phyloP scores from a whole-genome alignment of 2,329 filamentous ascomycete genomes.

The Didymella segeticola region DNA sequence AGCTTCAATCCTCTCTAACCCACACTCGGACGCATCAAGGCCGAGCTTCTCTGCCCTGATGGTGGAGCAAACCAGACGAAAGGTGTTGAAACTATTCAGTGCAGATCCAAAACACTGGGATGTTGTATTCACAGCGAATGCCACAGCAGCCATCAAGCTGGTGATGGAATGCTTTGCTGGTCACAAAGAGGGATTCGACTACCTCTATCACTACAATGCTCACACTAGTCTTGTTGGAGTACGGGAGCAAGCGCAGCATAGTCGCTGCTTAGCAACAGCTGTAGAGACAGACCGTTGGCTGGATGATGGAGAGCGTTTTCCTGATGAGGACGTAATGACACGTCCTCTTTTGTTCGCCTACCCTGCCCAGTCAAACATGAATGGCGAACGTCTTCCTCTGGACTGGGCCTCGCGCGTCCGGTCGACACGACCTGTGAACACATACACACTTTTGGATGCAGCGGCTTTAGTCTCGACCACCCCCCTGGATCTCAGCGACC shows the following conservation, averaged over 20 bases:
- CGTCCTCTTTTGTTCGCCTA: constrained; percentile 69
- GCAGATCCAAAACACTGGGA: constrained; percentile 83
- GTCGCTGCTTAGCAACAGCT: constrained; percentile 70
- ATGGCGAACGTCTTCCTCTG: constrained; percentile 76
- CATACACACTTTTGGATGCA: constrained; percentile 74
- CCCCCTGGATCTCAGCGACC: constrained; percentile 63
- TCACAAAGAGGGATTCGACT: constrained; percentile 70
- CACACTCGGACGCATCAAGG: constrained; percentile 68
- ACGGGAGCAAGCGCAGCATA: constrained; percentile 69
- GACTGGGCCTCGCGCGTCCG: constrained; percentile 57
- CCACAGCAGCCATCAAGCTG: constrained; percentile 87
- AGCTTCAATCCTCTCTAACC: constrained; percentile 69
- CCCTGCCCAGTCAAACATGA: constrained; percentile 91
- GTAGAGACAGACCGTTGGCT: constrained; percentile 72
- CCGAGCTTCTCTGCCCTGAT: constrained; percentile 64
- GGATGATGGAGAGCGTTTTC: not conserved
- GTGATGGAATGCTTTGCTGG: constrained; percentile 78
- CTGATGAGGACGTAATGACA: constrained; percentile 17
- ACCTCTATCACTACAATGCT: constrained; percentile 80
- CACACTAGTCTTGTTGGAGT: constrained; percentile 89
- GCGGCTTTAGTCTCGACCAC: constrained; percentile 70
- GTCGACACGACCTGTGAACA: constrained; percentile 50
- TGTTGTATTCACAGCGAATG: constrained; percentile 90
- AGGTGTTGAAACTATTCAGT: constrained; percentile 73
- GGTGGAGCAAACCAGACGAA: constrained; percentile 55